A percentile compares a stretch with the other conserved stretches of the same genome.
phyloP scores from a whole-genome alignment of 768 basidiomycete species.

The Rhodosporidiobolus odoratus region DNA sequence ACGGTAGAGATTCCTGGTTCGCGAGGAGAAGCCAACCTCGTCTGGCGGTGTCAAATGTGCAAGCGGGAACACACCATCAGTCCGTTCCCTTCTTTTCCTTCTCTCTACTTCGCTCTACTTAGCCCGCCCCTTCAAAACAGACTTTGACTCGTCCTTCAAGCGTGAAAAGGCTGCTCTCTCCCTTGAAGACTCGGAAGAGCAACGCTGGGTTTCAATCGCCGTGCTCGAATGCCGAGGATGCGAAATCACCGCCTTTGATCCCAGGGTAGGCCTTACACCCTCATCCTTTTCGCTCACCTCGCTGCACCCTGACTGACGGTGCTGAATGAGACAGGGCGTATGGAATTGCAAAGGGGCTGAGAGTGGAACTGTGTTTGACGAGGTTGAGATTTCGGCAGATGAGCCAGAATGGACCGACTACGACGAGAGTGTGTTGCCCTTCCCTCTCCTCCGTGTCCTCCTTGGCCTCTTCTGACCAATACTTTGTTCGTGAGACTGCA shows the following conservation, averaged over 20 bases:
- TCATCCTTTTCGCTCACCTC: neutral
- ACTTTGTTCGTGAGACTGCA: neutral
- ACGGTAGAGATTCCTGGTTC: conserved; percentile 35
- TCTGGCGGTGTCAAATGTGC: conserved; percentile 42
- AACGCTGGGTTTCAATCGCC: conserved; percentile 61
- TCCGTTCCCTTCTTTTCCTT: neutral
- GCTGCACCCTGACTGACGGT: neutral
- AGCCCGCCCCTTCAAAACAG: neutral
- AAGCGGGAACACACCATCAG: conserved; percentile 64
- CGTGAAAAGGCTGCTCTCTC: conserved; percentile 50
- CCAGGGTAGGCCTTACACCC: conserved; percentile 47
- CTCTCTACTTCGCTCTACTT: neutral
- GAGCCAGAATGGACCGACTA: conserved; percentile 77
- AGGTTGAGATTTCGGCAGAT: conserved; percentile 46
- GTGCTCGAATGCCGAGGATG: conserved; percentile 79
- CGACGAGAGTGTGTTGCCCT: conserved; percentile 63
- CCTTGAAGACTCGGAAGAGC: conserved; percentile 54
- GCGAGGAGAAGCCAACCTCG: conserved; percentile 42
- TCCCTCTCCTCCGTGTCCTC: neutral
- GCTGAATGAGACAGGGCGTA: conserved; percentile 53
- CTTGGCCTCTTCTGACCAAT: no score
- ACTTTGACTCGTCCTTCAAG: conserved; percentile 39
- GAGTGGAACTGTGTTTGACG: conserved; percentile 55
- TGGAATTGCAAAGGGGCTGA: conserved; percentile 70
- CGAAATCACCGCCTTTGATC: conserved; percentile 73